Evolutionary conservation across 306 rosid species (phyloP), one percentile per base, ranked within the genome.

Genomic region (Dryas alaskensis): DNA sequence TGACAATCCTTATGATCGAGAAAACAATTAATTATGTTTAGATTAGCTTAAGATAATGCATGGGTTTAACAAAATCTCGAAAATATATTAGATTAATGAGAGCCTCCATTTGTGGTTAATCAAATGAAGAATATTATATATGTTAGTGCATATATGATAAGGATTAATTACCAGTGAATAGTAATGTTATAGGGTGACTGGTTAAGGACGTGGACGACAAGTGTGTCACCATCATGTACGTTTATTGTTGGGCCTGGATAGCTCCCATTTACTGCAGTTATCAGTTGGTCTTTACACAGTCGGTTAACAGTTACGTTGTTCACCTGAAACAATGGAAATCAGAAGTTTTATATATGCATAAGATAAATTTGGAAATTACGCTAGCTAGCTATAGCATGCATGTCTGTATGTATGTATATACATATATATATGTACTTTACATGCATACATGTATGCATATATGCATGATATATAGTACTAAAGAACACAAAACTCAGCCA

Each of bases 161-260:
- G 27, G 46, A 4, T 5, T 53, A 19, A 11, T 22, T 25, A 89
- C 94, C 94, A 89, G 31, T 89, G 94, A 67, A 89, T 77, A 9
- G 83, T 86, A 14, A 89, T 45, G 70, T 77, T 72, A 31, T 89
- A 83, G 6, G 94, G 89, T 3, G 86, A 81, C 4, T 85, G 50
- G 78, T 89, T 89, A 11, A 64, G 10, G 64, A 85, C 80, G n/a
- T 86, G 88, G 66, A 86, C 80, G 45, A 86, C 70, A 6, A 86
- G 83, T 3, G 82, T 78, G 60, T 89, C 91, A 4, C 88, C 89
- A 51, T 89, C 89, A 0, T 25, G 54, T 6, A 69, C 89, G 2
- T 31, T 55, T 17, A 89, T 72, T 5, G 73, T 73, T 10, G 91
- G 94, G 1, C 91, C 94, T 0, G 94, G 91, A 31, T 75, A 75